phyloP scores from a whole-genome alignment of 2,329 filamentous ascomycete species.

The Fusarium neocosmosporiellum region DNA sequence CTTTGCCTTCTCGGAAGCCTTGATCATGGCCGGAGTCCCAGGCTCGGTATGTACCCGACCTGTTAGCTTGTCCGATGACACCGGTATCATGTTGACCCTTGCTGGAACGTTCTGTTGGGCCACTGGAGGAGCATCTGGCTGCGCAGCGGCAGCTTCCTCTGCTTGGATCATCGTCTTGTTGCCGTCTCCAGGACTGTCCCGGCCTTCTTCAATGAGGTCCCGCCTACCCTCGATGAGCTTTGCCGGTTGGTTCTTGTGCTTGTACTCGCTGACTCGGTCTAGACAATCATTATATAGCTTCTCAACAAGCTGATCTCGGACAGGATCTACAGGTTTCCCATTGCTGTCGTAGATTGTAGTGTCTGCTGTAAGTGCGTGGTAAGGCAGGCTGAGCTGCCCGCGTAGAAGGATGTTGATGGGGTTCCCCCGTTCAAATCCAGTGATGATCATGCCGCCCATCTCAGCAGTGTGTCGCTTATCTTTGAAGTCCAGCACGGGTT shows the following conservation, averaged over 20 bases:
- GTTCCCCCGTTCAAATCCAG: constrained; percentile 95
- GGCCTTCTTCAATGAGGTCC: constrained; percentile 82
- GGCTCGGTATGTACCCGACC: constrained; percentile 78
- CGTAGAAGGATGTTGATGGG: constrained; percentile 91
- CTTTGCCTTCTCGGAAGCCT: constrained; percentile 81
- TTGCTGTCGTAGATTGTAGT: constrained; percentile 91
- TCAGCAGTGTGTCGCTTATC: constrained; percentile 82
- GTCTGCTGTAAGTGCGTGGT: constrained; percentile 81
- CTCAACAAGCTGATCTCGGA: constrained; percentile 85
- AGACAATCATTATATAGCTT: constrained; percentile 95
- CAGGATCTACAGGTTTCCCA: constrained; percentile 80
- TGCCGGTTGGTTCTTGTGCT: constrained; percentile 77
- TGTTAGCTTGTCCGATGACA: constrained; percentile 75
- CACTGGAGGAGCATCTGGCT: constrained; percentile 65
- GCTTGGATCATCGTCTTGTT: constrained; percentile 76
- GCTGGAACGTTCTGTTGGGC: constrained; percentile 65
- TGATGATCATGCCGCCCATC: constrained; percentile 98
- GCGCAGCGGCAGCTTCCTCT: constrained; percentile 75
- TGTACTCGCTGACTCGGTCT: constrained; percentile 90
- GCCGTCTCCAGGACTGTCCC: constrained; percentile 78
- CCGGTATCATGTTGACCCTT: constrained; percentile 68
- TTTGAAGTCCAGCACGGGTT: constrained; percentile 63
- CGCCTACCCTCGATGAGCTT: constrained; percentile 85
- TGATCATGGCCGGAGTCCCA: constrained; percentile 74
- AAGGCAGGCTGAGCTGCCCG: constrained; percentile 87